phyloP scores from a whole-genome alignment of 2,329 filamentous ascomycete genomes.

The Scolecobasidium constrictum region DNA sequence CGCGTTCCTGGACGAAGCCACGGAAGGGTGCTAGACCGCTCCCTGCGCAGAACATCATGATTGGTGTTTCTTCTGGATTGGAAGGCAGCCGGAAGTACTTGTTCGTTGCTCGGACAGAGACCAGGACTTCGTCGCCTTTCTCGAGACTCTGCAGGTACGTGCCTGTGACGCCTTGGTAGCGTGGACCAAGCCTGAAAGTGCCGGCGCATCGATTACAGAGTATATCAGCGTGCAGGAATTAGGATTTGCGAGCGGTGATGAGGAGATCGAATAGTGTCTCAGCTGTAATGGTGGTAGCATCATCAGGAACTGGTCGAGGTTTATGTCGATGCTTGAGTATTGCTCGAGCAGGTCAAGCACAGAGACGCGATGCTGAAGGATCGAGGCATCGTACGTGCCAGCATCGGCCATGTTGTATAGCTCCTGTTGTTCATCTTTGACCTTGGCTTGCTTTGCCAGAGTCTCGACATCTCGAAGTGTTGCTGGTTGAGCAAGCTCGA shows the following conservation, averaged over 20 bases:
- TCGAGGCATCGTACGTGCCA: background rate
- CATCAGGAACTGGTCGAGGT: constrained; percentile 55
- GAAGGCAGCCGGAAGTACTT: constrained; percentile 33
- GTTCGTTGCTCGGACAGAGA: constrained; percentile 29
- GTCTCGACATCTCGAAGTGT: constrained; percentile 28
- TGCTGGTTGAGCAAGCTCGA: constrained; percentile 62
- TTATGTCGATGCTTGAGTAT: constrained; percentile 15
- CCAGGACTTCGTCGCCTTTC: constrained; percentile 30
- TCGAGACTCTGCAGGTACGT: constrained; percentile 30
- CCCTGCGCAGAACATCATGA: constrained; percentile 33
- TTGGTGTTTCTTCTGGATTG: constrained; percentile 30
- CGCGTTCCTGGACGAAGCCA: constrained; percentile 22
- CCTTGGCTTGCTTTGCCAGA: background rate
- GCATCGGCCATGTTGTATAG: background rate
- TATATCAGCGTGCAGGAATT: constrained; percentile 55
- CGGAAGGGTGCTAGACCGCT: constrained; percentile 25
- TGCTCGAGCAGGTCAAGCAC: constrained; percentile 16
- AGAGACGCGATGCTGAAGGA: constrained; percentile 12
- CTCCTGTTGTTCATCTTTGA: background rate
- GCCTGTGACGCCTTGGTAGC: constrained; percentile 32
- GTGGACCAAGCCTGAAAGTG: constrained; percentile 24
- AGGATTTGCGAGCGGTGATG: constrained; percentile 53
- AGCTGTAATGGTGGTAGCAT: constrained; percentile 69
- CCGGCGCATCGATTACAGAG: constrained; percentile 43
- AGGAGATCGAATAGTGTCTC: constrained; percentile 72